These are phyloP conservation scores for Phytophthora pluvialis DNA, from an alignment of 352 stramenopile genomes.

Conservation along the genomic window DNA sequence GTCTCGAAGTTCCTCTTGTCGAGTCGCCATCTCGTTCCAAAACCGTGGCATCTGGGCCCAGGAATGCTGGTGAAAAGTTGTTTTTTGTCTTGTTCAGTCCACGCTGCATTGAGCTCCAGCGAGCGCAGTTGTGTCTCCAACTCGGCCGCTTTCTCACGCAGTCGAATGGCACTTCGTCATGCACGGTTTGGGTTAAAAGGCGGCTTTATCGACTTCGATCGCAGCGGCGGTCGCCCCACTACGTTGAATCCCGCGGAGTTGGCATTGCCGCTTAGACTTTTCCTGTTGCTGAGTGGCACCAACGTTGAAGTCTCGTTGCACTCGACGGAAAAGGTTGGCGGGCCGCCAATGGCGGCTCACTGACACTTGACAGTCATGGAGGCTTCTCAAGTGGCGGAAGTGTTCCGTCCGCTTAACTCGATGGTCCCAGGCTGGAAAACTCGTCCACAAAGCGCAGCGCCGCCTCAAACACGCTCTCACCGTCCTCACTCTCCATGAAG, in stretches of 20 bases:
- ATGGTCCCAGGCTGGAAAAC: too few relatives aligned
- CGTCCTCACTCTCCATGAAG: slow-evolving; percentile 29
- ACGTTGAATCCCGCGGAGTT: slow-evolving; percentile 4
- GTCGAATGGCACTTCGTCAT: slow-evolving; percentile 68
- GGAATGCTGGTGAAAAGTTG: too few relatives aligned
- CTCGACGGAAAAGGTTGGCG: too few relatives aligned
- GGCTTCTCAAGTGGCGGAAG: too few relatives aligned
- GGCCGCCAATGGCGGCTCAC: background rate
- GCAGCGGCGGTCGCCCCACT: background rate
- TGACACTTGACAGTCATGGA: too few relatives aligned
- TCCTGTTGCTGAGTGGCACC: too few relatives aligned
- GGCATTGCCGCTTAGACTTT: slow-evolving; percentile 10
- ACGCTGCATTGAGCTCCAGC: slow-evolving; percentile 26
- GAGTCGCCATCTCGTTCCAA: slow-evolving; percentile 33
- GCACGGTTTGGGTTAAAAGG: slow-evolving; percentile 41
- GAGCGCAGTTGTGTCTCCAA: slow-evolving; percentile 57
- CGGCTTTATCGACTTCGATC: slow-evolving; percentile 6
- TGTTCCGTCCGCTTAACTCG: too few relatives aligned
- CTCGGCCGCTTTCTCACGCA: slow-evolving; percentile 66
- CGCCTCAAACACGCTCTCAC: slow-evolving; percentile 22
- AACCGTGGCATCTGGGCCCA: slow-evolving; percentile 4
- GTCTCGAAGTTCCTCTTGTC: slow-evolving; percentile 20
- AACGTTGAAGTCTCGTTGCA: too few relatives aligned
- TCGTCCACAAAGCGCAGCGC: slow-evolving; percentile 35
- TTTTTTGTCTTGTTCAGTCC: background rate